These are phyloP conservation scores for Paratinospora sagittata DNA, from an alignment of 164 flowering plant species.

Conservation along the genomic window DNA sequence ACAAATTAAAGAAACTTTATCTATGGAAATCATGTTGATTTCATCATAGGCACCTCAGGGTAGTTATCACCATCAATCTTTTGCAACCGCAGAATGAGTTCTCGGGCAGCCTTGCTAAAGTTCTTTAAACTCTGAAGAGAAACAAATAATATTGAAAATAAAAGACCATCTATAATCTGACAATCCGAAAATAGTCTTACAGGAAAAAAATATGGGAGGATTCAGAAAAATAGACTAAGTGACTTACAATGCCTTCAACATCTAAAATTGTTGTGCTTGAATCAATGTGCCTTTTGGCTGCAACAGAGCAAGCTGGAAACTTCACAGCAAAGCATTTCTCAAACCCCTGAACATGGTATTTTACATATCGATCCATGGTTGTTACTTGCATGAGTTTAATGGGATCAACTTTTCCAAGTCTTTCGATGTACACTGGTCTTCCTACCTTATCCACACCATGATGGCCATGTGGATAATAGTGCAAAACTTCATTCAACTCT, in stretches of 20 bases:
- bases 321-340: conserved; percentile 53
- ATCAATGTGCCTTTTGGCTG: conserved; percentile 64
- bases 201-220: no score
- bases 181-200: no score
- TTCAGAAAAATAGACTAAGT: no score
- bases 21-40: no score
- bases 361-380: conserved; percentile 62
- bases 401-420: conserved; percentile 59
- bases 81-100: conserved; percentile 67
- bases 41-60: no score
- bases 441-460: conserved; percentile 87
- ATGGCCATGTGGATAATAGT: conserved; percentile 70
- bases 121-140: conserved; percentile 56
- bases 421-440: conserved; percentile 72
- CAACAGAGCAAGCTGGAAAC: conserved; percentile 82
- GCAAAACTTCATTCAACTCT: conserved; percentile 56
- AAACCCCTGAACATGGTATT: conserved; percentile 74
- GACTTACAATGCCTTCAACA: conserved; percentile 86
- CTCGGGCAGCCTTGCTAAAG: conserved; percentile 69
- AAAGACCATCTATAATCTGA: no score
- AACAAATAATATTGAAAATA: no score
- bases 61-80: conserved; percentile 89
- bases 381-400: conserved; percentile 68
- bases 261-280: conserved; percentile 69
- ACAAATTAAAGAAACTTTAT: no score